A percentile compares a stretch with the other conserved stretches of the same genome.
Evolutionary conservation across 208 protist genomes (phyloP).

Genomic region (Trypanosoma scelopori): DNA sequence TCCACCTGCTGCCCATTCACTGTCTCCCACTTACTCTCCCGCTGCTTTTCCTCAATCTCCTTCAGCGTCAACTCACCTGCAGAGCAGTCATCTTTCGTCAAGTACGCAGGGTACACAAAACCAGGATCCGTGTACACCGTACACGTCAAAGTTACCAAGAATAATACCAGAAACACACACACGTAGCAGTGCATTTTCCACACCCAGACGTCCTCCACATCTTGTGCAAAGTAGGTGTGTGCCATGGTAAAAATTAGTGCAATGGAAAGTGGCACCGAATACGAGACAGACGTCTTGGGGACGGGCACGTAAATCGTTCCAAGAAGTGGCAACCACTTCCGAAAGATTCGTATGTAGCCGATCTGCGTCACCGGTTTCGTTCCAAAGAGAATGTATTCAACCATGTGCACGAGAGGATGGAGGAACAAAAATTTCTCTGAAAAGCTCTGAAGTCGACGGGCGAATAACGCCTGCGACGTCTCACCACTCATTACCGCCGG

Average conservation of each 20-base stretch:
- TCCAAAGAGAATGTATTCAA: constrained; percentile 83
- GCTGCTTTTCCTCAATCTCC: constrained; percentile 64
- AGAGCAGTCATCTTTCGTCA: constrained; percentile 23
- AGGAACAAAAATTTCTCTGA: constrained; percentile 71
- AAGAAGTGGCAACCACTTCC: constrained; percentile 59
- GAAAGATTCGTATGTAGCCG: constrained; percentile 79
- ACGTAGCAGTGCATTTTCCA: constrained; percentile 25
- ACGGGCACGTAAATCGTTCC: constrained; percentile 66
- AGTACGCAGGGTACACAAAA: constrained; percentile 74
- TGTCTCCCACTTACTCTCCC: constrained; percentile 70
- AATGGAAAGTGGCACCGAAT: constrained; percentile 44
- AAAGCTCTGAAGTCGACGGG: constrained; percentile 57
- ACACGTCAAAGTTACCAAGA: constrained; percentile 42
- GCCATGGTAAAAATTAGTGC: constrained; percentile 30
- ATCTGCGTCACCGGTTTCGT: constrained; percentile 55
- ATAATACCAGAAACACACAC: constrained; percentile 41
- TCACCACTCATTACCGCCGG: constrained; percentile 61
- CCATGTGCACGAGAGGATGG: constrained; percentile 53
- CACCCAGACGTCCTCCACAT: constrained; percentile 50
- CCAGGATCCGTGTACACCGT: constrained; percentile 80
- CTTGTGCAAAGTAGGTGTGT: constrained; percentile 33
- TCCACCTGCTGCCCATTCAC: constrained; percentile 76
- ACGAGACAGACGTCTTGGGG: constrained; percentile 69
- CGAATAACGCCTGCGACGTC: constrained; percentile 62
- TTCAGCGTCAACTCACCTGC: constrained; percentile 48